Base-by-base conservation (phyloP, 441 rosid species). In the Erodium moschatum region DNA sequence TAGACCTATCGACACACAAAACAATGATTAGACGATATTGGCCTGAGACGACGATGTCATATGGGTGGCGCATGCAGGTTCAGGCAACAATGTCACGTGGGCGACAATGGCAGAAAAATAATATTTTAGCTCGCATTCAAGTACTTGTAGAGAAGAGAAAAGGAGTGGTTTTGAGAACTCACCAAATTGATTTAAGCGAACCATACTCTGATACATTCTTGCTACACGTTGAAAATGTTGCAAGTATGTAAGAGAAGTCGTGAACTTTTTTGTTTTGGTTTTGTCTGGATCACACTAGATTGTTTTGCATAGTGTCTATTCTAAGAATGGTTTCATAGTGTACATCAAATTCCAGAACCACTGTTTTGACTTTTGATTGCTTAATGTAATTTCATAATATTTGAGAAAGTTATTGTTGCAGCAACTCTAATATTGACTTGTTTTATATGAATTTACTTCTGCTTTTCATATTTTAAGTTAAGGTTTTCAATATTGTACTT, bases 251-350 rank as follows among this genome's bases (percentile, higher is more conserved):
- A 20, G 19, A 5, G 0, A 18, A 20, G 6, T 4, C 15, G 31
- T 20, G 33, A 21, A 20, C 64, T 60, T 60, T 60, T 60, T 60
- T 60, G 64, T 60, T 58, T 58, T 58, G 4, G 29, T 48, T 50
- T 5, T 50, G 19, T 15, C 4, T n/a, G 16, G 27, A 15, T 9
- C 33, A 20, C 21, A 9, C 58, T 50, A 50, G 10, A 33, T 60
- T 20, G 64, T 60, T 54, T 54, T 19, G 16, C 24, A 52, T 15
- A 54, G 16, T 18, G 62, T 18, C 3, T 54, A 54, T 18, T 54
- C 24, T 54, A 54, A 54, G 24, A 54, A 54, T 54, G 62, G 62
- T 12, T 54, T 19, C 20, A 54, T 13, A 54, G 9, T 18, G 7
- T 18, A 54, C 62, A 18, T 54, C 7, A 24, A 21, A 54, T 54